Evolutionary conservation across 768 basidiomycete genomes (phyloP), one percentile per base, ranked within the genome.

Genomic region (Russula foetens): DNA sequence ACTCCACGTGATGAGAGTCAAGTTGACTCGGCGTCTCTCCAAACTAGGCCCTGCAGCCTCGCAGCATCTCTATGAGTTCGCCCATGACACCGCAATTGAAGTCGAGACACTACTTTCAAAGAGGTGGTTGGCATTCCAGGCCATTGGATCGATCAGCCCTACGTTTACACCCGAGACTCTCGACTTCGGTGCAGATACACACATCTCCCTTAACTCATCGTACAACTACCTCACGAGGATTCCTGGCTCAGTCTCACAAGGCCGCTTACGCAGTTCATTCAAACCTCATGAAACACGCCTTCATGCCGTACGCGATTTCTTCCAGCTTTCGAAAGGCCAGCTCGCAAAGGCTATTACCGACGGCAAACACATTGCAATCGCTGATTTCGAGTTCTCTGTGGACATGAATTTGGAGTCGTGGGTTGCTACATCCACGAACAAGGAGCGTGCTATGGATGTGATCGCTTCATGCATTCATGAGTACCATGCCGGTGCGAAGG

Each of bases 1-100:
- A 5, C 66, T 76, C 8, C 68, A 67, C 14, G 65, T 33, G 39
- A 71, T 72, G 68, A 68, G 66, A 1, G 50, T 66, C 15, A 74
- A 74, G n/a, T 62, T 69, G 45, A 63, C 63, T 45, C 70, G 28
- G 56, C 68, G 28, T 53, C 50, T 68, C n/a, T 63, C 49, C 14
- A 68, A 68, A 48, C 28, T 68, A 8, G 57, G 48, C 11, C 14
- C 47, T n/a, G 17, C 28, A 0, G 38, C 72, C n/a, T 41, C 60
- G 6, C 59, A 38, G 7, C 6, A 26, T 21, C 17, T 61, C 3
- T 45, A 41, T 31, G 7, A 45, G 14, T 29, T 21, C 7, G 47
- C 56, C 3, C 23, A 41, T 28, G 39, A 51, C 1, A 39, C 29
- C 17, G 47, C 26, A 14, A 24, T 6, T 19, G 38, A 28, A 17